Base-by-base conservation (phyloP, 2,329 filamentous ascomycete species). In the Apiospora pterosperma region DNA sequence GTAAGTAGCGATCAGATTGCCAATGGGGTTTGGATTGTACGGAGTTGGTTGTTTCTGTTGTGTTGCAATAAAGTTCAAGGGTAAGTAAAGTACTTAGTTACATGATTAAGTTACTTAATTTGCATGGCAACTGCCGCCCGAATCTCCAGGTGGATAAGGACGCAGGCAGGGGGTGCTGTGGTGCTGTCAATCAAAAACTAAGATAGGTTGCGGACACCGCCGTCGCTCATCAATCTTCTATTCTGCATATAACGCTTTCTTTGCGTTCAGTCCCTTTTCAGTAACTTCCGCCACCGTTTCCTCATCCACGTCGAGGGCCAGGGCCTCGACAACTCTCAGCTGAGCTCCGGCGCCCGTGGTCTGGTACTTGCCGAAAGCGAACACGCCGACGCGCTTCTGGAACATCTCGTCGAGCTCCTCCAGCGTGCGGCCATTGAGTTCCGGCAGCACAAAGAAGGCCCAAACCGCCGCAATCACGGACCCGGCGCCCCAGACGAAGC, bases 391-490 rank as follows among this genome's bases (percentile, higher is more conserved):
- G 36, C 34, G 16, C 59, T 62, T 64, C 67, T 73, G 70, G 69
- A 74, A 70, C 68, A 75, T 73, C 63, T 66, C 68, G 60, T 74
- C 72, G 58, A 75, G 70, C 64, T 75, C 71, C 68, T 74, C 72
- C 6, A 74, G 69, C 34, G 70, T 72, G 19, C 73, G 64, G 21
- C 73, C 72, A 69, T 72, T 75, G 71, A 74, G 73, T 67, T 75
- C 72, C 21, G 72, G 72, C 11, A 74, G 71, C 36, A 73, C n/a
- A 61, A 75, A 73, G 59, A 71, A 73, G 19, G 71, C 72, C 63
- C 73, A 74, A 14, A 61, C 19, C 5, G 70, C 59, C 34, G 69
- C 69, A 28, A 71, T 59, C n/a, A 70, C 42, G 42, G 69, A 74
- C 14, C 71, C 63, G 19, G 67, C 67, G n/a, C 69, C 72, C 72